These are phyloP conservation scores for Pilobolus umbonatus DNA, from an alignment of 192 early-diverging fungal species.

Conservation along the genomic window DNA sequence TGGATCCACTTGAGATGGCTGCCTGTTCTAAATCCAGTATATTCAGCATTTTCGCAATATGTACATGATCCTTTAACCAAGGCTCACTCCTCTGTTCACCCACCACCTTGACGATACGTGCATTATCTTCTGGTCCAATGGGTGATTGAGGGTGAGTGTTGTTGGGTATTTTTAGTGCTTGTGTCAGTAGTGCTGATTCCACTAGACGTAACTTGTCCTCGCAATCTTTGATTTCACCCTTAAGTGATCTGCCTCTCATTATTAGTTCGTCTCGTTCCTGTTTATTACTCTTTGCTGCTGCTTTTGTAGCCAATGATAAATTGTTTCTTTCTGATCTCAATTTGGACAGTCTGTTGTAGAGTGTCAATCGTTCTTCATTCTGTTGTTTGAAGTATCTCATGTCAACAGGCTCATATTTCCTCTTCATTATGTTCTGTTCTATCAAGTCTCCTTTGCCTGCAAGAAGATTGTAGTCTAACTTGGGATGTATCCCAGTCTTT, in stretches of 20 bases:
- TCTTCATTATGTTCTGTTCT: slow-evolving; percentile 13
- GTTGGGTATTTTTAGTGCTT: slow-evolving; percentile 52
- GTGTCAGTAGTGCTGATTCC: slow-evolving; percentile 49
- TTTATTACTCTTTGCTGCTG: not conserved
- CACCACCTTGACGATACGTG: slow-evolving; percentile 44
- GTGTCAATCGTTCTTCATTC: slow-evolving; percentile 1
- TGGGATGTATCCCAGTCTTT: slow-evolving; percentile 6
- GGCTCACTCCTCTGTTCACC: slow-evolving; percentile 13
- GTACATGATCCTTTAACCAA: slow-evolving; percentile 59
- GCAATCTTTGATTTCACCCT: slow-evolving; percentile 47
- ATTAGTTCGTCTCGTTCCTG: slow-evolving; percentile 19
- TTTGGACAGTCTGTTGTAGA: slow-evolving; percentile 10
- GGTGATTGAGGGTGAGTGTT: slow-evolving; percentile 63
- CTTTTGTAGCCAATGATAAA: slow-evolving; percentile 6
- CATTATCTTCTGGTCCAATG: slow-evolving; percentile 63
- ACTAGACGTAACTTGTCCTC: slow-evolving; percentile 47
- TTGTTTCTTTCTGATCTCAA: slow-evolving; percentile 22
- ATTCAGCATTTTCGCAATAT: slow-evolving; percentile 52
- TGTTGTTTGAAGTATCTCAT: slow-evolving; percentile 2
- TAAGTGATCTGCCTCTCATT: slow-evolving; percentile 47
- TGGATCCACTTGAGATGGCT: slow-evolving; percentile 66
- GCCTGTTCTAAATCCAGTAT: slow-evolving; percentile 80
- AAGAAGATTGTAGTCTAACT: not conserved
- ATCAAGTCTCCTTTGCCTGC: not conserved
- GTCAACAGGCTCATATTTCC: slow-evolving; percentile 17